A percentile compares a stretch with the other conserved stretches of the same genome.
Evolutionary conservation across 1,284 basidiomycete genomes (phyloP).

Genomic region (Pascua sp.): DNA sequence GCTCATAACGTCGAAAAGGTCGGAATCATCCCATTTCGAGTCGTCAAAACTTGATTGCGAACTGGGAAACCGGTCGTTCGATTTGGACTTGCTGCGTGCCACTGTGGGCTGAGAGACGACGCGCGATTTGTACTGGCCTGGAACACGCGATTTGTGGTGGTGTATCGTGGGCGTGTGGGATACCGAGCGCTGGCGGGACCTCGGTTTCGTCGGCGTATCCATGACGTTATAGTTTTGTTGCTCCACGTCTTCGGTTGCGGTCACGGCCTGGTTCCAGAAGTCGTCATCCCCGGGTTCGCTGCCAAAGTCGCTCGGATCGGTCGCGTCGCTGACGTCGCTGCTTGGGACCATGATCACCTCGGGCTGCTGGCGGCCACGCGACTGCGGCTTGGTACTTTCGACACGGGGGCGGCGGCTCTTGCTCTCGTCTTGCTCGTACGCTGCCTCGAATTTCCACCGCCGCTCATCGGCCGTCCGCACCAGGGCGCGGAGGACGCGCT

Average conservation of each 20-base stretch:
- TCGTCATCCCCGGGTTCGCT: constrained; percentile 1
- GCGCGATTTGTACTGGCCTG: too few species aligned
- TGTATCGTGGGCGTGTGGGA: too few species aligned
- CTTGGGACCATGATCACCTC: background rate
- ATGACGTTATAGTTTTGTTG: too few species aligned
- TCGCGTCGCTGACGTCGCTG: constrained; percentile 4
- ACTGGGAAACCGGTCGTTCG: too few species aligned
- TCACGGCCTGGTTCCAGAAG: background rate
- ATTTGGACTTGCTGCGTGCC: too few species aligned
- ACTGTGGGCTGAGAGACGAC: too few species aligned
- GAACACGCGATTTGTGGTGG: too few species aligned
- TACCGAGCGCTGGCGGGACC: background rate
- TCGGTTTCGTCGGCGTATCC: background rate
- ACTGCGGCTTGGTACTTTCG: background rate
- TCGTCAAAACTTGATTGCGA: too few species aligned
- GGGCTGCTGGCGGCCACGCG: too few species aligned
- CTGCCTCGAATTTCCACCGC: background rate
- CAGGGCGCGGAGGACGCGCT: constrained; percentile 1
- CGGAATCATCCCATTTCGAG: too few species aligned
- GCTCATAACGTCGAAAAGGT: too few species aligned
- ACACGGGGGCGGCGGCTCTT: background rate
- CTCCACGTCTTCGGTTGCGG: background rate
- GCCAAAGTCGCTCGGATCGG: constrained; percentile 9
- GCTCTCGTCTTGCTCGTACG: background rate
- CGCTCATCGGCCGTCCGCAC: background rate